phyloP scores from a whole-genome alignment of 768 basidiomycete species.

The Termitomyces sp. region DNA sequence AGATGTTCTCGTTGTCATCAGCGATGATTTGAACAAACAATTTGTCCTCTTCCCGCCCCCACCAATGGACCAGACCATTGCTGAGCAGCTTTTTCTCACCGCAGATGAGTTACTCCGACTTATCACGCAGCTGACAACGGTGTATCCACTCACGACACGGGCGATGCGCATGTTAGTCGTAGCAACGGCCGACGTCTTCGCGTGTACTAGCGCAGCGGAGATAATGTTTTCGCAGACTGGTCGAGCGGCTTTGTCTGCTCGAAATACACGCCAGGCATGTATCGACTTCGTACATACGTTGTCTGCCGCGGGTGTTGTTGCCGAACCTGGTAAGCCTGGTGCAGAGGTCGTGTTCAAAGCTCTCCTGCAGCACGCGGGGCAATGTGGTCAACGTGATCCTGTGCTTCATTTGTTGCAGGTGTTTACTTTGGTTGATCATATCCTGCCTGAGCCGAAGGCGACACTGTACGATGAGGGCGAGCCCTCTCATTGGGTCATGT shows the following conservation, averaged over 20 bases:
- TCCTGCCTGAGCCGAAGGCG: constrained; percentile 39
- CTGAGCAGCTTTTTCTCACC: constrained; percentile 52
- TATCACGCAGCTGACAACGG: constrained; percentile 38
- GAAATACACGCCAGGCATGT: constrained; percentile 43
- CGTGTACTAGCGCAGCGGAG: constrained; percentile 44
- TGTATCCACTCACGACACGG: constrained; percentile 48
- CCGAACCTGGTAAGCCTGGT: constrained; percentile 31
- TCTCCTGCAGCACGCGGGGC: constrained; percentile 46
- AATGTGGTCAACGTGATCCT: constrained; percentile 45
- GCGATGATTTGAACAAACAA: constrained; percentile 47
- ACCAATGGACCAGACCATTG: constrained; percentile 33
- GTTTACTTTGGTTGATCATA: constrained; percentile 49
- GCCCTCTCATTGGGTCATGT: constrained; percentile 42
- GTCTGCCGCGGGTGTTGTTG: constrained; percentile 23
- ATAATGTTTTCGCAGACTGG: constrained; percentile 33
- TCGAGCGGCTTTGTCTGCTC: constrained; percentile 36
- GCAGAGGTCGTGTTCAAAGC: constrained; percentile 51
- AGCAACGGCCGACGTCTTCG: constrained; percentile 50
- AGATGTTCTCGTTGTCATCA: constrained; percentile 43
- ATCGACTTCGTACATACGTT: constrained; percentile 43
- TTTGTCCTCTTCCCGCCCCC: constrained; percentile 40
- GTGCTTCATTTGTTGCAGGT: constrained; percentile 50
- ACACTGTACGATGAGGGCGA: constrained; percentile 24
- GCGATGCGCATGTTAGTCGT: constrained; percentile 38
- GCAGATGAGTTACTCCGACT: constrained; percentile 50